Conservation (phyloP, 2,329 filamentous ascomycete species). For the Talaromyces sp. region DNA sequence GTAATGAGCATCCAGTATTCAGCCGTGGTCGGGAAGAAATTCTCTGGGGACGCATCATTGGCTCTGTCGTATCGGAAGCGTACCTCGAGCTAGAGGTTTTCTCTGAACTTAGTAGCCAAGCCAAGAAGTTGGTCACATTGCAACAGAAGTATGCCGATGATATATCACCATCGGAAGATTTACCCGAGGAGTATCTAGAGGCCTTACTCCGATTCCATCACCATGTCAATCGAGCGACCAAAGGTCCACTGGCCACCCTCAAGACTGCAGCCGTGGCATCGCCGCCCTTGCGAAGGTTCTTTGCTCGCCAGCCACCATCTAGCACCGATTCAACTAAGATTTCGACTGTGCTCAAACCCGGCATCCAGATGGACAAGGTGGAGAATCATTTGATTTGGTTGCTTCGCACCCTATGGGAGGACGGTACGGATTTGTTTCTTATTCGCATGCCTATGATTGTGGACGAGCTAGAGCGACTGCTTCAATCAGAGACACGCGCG, state of each 20-base stretch:
- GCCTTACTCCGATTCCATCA: not conserved
- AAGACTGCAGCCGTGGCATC: not conserved
- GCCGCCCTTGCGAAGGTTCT: not conserved
- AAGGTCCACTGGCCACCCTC: not conserved
- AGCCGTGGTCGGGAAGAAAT: not conserved
- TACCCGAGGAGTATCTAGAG: not conserved
- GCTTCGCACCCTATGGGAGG: not conserved
- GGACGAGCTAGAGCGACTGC: slow-evolving; percentile 1
- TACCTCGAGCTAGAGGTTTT: not conserved
- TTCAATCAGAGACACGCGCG: not conserved
- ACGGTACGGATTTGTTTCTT: no score
- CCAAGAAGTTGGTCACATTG: not conserved
- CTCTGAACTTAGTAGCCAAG: not conserved
- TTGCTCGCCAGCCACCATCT: not conserved
- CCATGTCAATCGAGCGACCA: not conserved
- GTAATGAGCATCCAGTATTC: not conserved
- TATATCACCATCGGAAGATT: not conserved
- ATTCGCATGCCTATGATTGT: not conserved
- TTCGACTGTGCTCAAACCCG: not conserved
- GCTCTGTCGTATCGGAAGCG: not conserved
- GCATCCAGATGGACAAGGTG: not conserved
- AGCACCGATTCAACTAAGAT: no score
- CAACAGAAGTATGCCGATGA: not conserved
- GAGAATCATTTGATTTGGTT: not conserved
- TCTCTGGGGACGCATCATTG: not conserved